These are phyloP conservation scores for Aureobasidium sp. DNA, from an alignment of 2,329 filamentous ascomycete species.

Conservation along the genomic window DNA sequence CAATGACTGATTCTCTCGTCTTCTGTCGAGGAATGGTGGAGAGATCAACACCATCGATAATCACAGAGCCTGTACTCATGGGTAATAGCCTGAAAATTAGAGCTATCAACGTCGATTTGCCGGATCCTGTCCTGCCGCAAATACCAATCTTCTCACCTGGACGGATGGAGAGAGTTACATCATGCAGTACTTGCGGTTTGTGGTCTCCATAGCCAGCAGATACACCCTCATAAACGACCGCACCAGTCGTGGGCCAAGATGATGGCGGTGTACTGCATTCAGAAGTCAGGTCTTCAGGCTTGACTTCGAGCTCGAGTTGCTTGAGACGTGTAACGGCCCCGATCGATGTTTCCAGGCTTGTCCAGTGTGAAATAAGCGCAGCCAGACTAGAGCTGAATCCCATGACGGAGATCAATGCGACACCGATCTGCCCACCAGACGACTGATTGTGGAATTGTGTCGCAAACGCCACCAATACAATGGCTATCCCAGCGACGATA, in stretches of 20 bases:
- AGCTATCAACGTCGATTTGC: slow-evolving; percentile 43
- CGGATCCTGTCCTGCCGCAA: slow-evolving; percentile 47
- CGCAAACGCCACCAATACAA: slow-evolving; percentile 25
- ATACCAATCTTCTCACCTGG: slow-evolving; percentile 43
- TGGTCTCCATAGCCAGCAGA: neutral
- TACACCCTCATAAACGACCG: neutral
- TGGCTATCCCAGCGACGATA: slow-evolving; percentile 26
- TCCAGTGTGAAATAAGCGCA: slow-evolving; percentile 43
- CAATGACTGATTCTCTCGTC: slow-evolving; percentile 35
- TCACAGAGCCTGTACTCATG: slow-evolving; percentile 33
- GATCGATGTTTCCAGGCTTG: slow-evolving; percentile 46
- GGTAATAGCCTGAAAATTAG: slow-evolving; percentile 42
- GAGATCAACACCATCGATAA: slow-evolving; percentile 41
- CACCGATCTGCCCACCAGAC: slow-evolving; percentile 40
- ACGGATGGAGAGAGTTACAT: slow-evolving; percentile 37
- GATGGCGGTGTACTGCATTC: neutral
- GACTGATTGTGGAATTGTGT: slow-evolving; percentile 33
- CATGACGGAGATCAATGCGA: slow-evolving; percentile 44
- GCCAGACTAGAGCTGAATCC: slow-evolving; percentile 43
- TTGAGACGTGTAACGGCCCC: slow-evolving; percentile 46
- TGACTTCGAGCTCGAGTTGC: slow-evolving; percentile 27
- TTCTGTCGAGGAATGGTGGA: slow-evolving; percentile 31
- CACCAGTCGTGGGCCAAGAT: neutral
- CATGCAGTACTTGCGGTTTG: slow-evolving; percentile 27
- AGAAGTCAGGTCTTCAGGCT: neutral